Percentiles rank a stretch among this genome's conserved stretches.
These are phyloP conservation scores for Chlamydomonas sphaeroides DNA, from an alignment of 139 green algal species.

Conservation along the genomic window DNA sequence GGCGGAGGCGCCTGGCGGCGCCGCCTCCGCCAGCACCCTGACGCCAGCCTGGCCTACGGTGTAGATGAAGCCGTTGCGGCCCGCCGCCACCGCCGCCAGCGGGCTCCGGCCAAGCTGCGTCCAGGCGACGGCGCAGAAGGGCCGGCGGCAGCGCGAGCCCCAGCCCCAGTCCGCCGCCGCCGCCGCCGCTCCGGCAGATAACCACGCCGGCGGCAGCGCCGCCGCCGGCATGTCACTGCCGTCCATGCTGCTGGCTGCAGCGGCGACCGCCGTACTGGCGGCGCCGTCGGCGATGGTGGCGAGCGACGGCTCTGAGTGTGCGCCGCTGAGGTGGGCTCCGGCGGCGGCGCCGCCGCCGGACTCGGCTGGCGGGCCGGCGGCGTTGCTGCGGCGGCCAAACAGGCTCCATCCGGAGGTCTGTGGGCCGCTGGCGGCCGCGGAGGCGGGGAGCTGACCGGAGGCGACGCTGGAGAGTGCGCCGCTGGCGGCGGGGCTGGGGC, in stretches of 20 bases:
- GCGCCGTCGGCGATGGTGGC: no score
- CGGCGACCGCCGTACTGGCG: background rate
- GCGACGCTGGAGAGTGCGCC: no score
- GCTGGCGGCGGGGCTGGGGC: no score
- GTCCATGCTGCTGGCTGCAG: background rate
- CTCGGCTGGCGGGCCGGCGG: no score
- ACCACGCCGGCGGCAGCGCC: background rate
- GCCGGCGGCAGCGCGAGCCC: background rate
- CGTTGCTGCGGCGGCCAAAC: no score
- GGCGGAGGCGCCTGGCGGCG: background rate
- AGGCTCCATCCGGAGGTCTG: no score
- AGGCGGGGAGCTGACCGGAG: no score
- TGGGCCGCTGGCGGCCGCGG: no score
- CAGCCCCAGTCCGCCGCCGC: slow-evolving; percentile 35
- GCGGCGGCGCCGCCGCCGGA: background rate
- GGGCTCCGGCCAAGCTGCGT: slow-evolving; percentile 16
- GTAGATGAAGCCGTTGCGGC: slow-evolving; percentile 43
- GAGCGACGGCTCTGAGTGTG: background rate
- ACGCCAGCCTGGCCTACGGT: slow-evolving; percentile 54
- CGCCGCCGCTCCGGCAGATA: background rate
- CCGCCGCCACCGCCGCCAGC: slow-evolving; percentile 10
- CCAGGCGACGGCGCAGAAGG: slow-evolving; percentile 36
- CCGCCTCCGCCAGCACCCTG: slow-evolving; percentile 51
- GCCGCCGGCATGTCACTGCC: no score
- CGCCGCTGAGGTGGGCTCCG: background rate